These are phyloP conservation scores for Ophiostoma piceae DNA, from an alignment of 2,329 filamentous ascomycete species.

Conservation along the genomic window DNA sequence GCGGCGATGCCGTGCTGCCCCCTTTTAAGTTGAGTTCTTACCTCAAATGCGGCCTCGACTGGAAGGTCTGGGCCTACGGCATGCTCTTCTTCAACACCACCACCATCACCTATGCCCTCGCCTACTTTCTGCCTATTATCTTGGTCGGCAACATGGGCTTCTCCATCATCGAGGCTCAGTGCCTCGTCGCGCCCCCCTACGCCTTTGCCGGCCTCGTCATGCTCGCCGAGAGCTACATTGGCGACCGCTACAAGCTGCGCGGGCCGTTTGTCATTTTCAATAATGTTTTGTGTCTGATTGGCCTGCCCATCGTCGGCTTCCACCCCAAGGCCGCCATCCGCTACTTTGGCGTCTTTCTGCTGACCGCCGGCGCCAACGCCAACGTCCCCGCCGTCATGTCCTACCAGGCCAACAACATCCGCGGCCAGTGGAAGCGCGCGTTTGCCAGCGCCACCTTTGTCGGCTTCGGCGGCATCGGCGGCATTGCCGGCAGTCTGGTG, in stretches of 20 bases:
- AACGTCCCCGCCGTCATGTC: slow-evolving; percentile 71
- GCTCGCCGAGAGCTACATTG: slow-evolving; percentile 54
- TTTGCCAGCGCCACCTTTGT: slow-evolving; percentile 72
- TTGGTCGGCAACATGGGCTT: slow-evolving; percentile 60
- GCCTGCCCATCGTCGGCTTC: slow-evolving; percentile 69
- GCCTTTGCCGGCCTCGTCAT: slow-evolving; percentile 60
- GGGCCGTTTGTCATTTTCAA: slow-evolving; percentile 63
- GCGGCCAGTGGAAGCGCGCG: slow-evolving; percentile 83
- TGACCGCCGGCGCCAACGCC: slow-evolving; percentile 69
- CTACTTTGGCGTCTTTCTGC: slow-evolving; percentile 71
- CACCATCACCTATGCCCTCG: slow-evolving; percentile 67
- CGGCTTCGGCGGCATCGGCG: slow-evolving; percentile 70
- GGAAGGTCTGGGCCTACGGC: slow-evolving; percentile 58
- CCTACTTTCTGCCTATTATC: slow-evolving; percentile 75
- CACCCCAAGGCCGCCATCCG: slow-evolving; percentile 50
- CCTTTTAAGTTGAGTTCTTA: slow-evolving; percentile 47
- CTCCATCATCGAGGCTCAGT: slow-evolving; percentile 58
- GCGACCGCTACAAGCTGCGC: slow-evolving; percentile 62
- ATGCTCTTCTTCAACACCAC: slow-evolving; percentile 61
- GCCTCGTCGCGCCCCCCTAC: slow-evolving; percentile 66
- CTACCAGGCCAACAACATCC: slow-evolving; percentile 83
- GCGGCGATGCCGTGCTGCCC: slow-evolving; percentile 52
- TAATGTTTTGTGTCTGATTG: slow-evolving; percentile 50
- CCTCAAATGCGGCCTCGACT: slow-evolving; percentile 44
- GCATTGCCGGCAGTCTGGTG: slow-evolving; percentile 68